Evolutionary conservation across 495 filamentous ascomycete species (phyloP).

Genomic region (Aspergillus bertholletiae): DNA sequence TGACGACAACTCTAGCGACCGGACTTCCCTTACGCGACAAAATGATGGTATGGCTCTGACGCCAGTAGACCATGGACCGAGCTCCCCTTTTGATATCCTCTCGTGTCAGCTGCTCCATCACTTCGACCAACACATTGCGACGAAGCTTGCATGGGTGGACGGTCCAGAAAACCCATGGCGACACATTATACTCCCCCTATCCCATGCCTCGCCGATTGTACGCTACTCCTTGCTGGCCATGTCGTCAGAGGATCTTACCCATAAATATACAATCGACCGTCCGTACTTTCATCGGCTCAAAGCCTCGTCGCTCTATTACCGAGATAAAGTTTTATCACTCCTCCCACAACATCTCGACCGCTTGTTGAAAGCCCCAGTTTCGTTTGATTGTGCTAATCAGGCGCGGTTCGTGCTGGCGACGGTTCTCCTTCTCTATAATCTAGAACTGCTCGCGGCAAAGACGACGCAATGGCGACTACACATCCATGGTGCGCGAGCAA

Average conservation of each 20-base stretch:
- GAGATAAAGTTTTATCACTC: conserved; percentile 11
- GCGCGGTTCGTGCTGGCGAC: conserved; percentile 3
- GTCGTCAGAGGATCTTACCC: conserved; percentile 20
- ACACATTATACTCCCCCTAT: conserved; percentile 21
- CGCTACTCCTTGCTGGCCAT: conserved; percentile 27
- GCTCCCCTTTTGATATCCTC: not conserved
- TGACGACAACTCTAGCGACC: not conserved
- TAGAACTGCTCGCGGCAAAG: conserved; percentile 17
- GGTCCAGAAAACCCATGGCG: conserved; percentile 24
- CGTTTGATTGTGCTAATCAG: not conserved
- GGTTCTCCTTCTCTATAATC: conserved; percentile 19
- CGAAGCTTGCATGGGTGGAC: conserved; percentile 24
- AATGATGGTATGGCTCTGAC: too few species aligned
- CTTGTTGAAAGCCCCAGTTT: conserved; percentile 3
- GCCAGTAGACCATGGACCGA: not conserved
- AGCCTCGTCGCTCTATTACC: conserved; percentile 13
- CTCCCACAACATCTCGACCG: conserved; percentile 12
- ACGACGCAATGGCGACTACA: conserved; percentile 19
- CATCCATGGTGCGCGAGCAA: conserved; percentile 17
- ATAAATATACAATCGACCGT: conserved; percentile 12
- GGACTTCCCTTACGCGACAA: not conserved
- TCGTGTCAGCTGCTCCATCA: conserved; percentile 12
- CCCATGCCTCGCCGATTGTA: conserved; percentile 20
- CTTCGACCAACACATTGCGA: conserved; percentile 21
- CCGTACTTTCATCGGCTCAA: conserved; percentile 10